Conservation (phyloP, 2,329 filamentous ascomycete species). For the Alternaria sp. region DNA sequence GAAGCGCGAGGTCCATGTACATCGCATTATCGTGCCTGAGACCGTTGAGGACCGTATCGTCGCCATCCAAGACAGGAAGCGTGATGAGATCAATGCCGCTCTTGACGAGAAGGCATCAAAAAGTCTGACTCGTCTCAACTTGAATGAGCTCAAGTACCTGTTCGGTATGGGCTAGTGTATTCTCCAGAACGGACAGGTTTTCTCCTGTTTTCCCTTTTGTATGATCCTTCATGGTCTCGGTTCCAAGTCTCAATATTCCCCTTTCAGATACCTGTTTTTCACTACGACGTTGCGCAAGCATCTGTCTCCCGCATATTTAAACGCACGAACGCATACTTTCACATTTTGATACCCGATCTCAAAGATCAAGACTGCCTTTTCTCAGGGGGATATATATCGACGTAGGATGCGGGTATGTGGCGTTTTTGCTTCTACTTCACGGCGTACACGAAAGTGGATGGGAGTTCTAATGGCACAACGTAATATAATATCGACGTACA, state of each 20-base stretch:
- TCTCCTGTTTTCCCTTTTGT: not conserved
- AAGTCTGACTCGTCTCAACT: conserved; percentile 71
- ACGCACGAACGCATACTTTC: conserved; percentile 4
- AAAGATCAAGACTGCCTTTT: conserved; percentile 10
- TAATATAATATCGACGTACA: not conserved
- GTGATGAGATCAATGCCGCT: conserved; percentile 77
- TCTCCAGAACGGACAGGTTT: not conserved
- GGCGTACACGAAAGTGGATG: not conserved
- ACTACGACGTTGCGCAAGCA: not conserved
- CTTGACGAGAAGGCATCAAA: conserved; percentile 78
- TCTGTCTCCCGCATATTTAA: not conserved
- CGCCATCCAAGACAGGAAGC: conserved; percentile 79
- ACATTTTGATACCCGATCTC: conserved; percentile 17
- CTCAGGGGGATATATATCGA: not conserved
- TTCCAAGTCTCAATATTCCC: not conserved
- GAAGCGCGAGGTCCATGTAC: conserved; percentile 75
- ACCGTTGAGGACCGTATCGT: conserved; percentile 92
- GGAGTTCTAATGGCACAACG: not conserved
- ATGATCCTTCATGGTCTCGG: not conserved
- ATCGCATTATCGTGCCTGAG: conserved; percentile 77
- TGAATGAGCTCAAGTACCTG: conserved; percentile 74
- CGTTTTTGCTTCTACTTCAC: not conserved
- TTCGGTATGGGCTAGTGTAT: conserved; percentile 59
- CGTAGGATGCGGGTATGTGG: not conserved
- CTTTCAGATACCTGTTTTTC: not conserved